Evolutionary conservation across 352 stramenopile genomes (phyloP).

Genomic region (Thalassiosira pacifica): DNA sequence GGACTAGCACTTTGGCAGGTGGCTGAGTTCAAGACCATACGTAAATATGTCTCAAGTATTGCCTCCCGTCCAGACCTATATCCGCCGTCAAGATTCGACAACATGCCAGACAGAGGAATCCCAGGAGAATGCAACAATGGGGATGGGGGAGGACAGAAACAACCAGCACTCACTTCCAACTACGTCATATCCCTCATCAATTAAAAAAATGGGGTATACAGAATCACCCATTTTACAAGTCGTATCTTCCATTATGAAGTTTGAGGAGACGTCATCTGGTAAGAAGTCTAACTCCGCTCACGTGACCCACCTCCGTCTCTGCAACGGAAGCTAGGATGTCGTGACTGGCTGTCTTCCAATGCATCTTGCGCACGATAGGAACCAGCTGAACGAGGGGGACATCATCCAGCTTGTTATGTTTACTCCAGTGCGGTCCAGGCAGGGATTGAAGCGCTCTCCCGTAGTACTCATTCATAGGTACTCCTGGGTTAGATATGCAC

Average conservation of each 20-base stretch:
- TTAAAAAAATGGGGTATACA: background rate
- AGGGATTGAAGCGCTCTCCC: background rate
- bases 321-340: constrained; percentile 10
- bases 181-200: background rate
- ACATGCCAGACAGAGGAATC: too few relatives aligned
- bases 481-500: background rate
- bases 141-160: too few relatives aligned
- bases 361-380: constrained; percentile 16
- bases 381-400: background rate
- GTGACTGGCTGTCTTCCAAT: constrained; percentile 6
- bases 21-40: too few relatives aligned
- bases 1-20: too few relatives aligned
- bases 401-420: background rate
- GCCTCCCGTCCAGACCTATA: too few relatives aligned
- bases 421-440: background rate
- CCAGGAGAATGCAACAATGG: too few relatives aligned
- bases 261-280: background rate
- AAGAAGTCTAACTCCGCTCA: constrained; percentile 22
- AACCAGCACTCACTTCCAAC: background rate
- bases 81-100: too few relatives aligned
- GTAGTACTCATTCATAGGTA: constrained; percentile 1
- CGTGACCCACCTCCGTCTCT: constrained; percentile 12
- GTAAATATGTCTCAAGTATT: too few relatives aligned
- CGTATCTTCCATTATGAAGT: background rate
- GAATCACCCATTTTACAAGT: constrained; percentile 10